A percentile compares a stretch with the other conserved stretches of the same genome.
phyloP scores from a whole-genome alignment of 768 basidiomycete species.

The Leucogyrophana mollusca region DNA sequence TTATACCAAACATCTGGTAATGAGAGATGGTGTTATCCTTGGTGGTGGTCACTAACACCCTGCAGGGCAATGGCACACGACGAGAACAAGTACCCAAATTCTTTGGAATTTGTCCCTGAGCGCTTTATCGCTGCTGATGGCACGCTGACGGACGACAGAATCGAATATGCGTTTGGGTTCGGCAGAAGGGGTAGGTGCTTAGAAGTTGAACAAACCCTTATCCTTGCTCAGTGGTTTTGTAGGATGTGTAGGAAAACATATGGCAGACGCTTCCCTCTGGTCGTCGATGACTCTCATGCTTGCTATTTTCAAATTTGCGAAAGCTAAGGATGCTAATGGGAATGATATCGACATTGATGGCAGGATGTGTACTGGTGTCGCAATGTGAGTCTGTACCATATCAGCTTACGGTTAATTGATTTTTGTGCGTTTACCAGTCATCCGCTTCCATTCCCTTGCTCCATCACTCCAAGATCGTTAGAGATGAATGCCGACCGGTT shows the following conservation, averaged over 20 bases:
- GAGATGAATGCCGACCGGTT: too few relatives aligned
- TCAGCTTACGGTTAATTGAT: too few relatives aligned
- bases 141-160: slow-evolving; percentile 6
- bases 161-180: slow-evolving; percentile 18
- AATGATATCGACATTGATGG: too few relatives aligned
- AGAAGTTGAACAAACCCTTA: neutral
- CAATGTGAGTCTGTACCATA: too few relatives aligned
- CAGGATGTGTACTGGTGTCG: too few relatives aligned
- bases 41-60: too few relatives aligned
- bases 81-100: slow-evolving; percentile 35
- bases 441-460: too few relatives aligned
- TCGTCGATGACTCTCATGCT: slow-evolving; percentile 22
- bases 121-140: slow-evolving; percentile 30
- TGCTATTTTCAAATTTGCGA: slow-evolving; percentile 19
- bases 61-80: slow-evolving; percentile 40
- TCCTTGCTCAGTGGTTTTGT: neutral
- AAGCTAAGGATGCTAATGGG: slow-evolving; percentile 13
- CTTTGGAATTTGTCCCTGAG: slow-evolving; percentile 40
- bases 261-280: slow-evolving; percentile 25
- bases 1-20: slow-evolving; percentile 28
- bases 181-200: slow-evolving; percentile 20
- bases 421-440: too few relatives aligned
- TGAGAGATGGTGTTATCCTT: too few relatives aligned
- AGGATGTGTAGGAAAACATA: slow-evolving; percentile 22
- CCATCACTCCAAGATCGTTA: too few relatives aligned